phyloP scores from a whole-genome alignment of 805 yeast genomes.

The Suhomyces pyralidae region DNA sequence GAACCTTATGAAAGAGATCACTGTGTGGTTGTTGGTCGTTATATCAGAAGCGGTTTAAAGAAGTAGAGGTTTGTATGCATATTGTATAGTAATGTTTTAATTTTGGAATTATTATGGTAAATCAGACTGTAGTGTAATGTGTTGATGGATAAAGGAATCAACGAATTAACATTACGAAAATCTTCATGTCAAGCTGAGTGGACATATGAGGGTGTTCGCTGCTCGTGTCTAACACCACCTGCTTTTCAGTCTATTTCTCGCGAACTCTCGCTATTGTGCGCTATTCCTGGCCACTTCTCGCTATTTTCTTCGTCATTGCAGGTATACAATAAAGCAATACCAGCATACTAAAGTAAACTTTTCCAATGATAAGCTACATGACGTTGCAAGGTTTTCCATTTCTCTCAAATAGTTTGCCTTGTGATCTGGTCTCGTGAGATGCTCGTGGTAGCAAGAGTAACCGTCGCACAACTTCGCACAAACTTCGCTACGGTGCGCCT shows the following conservation, averaged over 20 bases:
- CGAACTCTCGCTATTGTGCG: neutral
- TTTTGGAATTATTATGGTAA: neutral
- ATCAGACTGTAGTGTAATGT: neutral
- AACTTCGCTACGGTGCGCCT: neutral
- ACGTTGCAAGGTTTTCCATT: no score
- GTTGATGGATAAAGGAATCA: neutral
- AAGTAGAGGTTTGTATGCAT: constrained; percentile 23
- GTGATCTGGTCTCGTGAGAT: no score
- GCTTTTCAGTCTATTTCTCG: neutral
- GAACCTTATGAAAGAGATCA: constrained; percentile 99
- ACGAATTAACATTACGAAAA: no score
- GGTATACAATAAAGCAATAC: neutral
- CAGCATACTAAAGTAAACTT: neutral
- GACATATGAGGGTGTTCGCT: neutral
- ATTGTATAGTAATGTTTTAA: constrained; percentile 2
- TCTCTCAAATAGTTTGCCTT: no score
- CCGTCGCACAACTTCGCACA: neutral
- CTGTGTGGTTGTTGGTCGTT: constrained; percentile 97
- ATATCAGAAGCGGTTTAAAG: constrained; percentile 83
- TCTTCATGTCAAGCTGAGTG: neutral
- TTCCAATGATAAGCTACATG: neutral
- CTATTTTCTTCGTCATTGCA: neutral
- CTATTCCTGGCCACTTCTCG: no score
- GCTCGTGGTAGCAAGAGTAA: neutral
- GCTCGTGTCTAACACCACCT: neutral